These are phyloP conservation scores for Xylaria curta DNA, from an alignment of 495 filamentous ascomycete genomes.

Conservation along the genomic window DNA sequence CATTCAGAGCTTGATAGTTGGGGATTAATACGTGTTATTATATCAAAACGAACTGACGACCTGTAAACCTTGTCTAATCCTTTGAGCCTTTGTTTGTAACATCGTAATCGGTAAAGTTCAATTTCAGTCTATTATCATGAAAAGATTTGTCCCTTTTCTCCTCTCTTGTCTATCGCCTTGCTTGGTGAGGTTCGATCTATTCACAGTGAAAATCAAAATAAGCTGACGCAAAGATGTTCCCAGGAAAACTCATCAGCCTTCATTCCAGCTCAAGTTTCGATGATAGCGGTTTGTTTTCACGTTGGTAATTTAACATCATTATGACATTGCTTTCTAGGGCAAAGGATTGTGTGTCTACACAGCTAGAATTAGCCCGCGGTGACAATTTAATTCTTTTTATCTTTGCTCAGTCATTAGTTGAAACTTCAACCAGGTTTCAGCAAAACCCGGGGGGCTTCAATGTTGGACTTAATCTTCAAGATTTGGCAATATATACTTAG, in stretches of 20 bases:
- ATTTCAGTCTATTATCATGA: not conserved
- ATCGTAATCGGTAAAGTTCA: not conserved
- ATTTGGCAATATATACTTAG: not conserved
- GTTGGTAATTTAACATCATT: not conserved
- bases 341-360: not conserved
- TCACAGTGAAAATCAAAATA: not conserved
- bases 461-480: not conserved
- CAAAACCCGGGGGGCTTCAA: not conserved
- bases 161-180: not conserved
- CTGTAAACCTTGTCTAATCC: not conserved
- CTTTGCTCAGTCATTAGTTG: not conserved
- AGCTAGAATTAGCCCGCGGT: not conserved
- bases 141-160: not conserved
- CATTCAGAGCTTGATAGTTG: not conserved
- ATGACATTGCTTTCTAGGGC: not conserved
- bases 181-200: not conserved
- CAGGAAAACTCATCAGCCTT: not conserved
- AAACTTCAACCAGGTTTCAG: not conserved
- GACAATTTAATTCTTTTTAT: not conserved
- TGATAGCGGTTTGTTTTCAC: not conserved
- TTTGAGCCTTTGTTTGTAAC: not conserved
- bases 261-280: not conserved
- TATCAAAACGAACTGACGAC: not conserved
- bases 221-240: not conserved
- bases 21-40: not conserved